Evolutionary conservation across 2,329 filamentous ascomycete genomes (phyloP).

Genomic region (Aspergillus tanneri): DNA sequence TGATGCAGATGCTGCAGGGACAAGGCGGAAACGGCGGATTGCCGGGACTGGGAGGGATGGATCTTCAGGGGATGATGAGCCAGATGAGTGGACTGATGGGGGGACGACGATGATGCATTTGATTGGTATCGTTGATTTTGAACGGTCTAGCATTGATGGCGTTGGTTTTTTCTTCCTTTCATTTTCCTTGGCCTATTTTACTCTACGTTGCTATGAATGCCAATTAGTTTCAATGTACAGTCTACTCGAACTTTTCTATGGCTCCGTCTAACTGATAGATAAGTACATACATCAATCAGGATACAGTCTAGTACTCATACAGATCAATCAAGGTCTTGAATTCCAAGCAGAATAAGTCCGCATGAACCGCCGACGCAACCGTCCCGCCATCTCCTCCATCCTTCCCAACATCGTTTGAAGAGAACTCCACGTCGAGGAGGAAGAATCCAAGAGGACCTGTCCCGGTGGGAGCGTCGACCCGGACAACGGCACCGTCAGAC

Average conservation of each 20-base stretch:
- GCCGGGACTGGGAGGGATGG: conserved; percentile 57
- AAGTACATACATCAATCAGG: too few relatives aligned
- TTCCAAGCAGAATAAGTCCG: too few relatives aligned
- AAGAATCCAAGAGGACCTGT: conserved; percentile 36
- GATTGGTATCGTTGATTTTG: too few relatives aligned
- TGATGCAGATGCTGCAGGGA: conserved; percentile 91
- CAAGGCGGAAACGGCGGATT: conserved; percentile 67
- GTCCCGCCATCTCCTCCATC: conserved; percentile 21
- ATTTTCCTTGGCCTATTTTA: conserved; percentile 14
- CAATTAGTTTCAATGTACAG: conserved; percentile 1
- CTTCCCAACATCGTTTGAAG: conserved; percentile 22
- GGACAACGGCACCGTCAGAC: conserved; percentile 38
- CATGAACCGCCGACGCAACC: too few relatives aligned
- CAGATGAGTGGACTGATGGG: conserved; percentile 67
- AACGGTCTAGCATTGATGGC: too few relatives aligned
- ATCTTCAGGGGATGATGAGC: conserved; percentile 72
- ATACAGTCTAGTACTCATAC: too few relatives aligned
- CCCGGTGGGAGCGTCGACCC: conserved; percentile 33
- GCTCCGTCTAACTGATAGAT: not conserved
- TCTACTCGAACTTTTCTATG: conserved; percentile 8
- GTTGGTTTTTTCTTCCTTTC: conserved; percentile 26
- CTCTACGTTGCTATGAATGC: not conserved
- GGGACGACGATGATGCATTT: conserved; percentile 43
- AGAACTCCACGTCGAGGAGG: too few relatives aligned
- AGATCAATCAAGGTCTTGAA: too few relatives aligned